Percentiles rank a stretch among this genome's conserved stretches.
Evolutionary conservation across 176 grass and related monocot genomes (phyloP).

Genomic region (Secale cereale): DNA sequence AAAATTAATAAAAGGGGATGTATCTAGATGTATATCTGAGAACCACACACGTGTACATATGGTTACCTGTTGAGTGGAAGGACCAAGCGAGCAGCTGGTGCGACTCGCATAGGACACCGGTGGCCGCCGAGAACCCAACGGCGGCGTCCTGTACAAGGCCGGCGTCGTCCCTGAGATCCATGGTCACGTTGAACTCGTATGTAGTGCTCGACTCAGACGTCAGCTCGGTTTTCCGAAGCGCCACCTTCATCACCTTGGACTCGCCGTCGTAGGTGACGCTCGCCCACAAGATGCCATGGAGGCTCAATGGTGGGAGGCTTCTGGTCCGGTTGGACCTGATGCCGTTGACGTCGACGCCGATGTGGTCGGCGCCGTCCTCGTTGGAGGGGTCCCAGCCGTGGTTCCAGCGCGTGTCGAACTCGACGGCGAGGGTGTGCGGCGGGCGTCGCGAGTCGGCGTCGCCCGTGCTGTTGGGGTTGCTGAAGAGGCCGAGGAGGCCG

Average conservation of each 20-base stretch:
- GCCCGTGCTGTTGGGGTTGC: background rate
- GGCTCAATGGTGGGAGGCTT: background rate
- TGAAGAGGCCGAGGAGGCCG: background rate
- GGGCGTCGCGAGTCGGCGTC: background rate
- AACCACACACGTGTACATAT: too few species aligned
- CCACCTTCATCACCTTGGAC: background rate
- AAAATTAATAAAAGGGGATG: too few species aligned
- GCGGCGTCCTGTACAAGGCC: background rate
- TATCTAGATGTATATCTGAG: too few species aligned
- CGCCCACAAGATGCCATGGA: background rate
- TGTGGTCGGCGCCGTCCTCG: background rate
- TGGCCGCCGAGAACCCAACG: slow-evolving; percentile 10
- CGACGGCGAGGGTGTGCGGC: background rate
- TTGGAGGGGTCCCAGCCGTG: background rate
- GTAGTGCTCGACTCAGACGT: background rate
- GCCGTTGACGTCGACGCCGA: background rate
- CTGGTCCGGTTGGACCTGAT: background rate
- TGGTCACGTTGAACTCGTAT: background rate
- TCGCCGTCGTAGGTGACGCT: background rate
- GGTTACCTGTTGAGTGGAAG: background rate
- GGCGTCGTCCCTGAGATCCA: background rate
- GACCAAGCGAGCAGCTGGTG: slow-evolving; percentile 17
- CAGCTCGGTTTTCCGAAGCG: background rate
- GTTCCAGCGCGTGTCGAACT: slow-evolving; percentile 6
- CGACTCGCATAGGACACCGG: background rate